These are phyloP conservation scores for Podaxis sp. DNA, from an alignment of 768 basidiomycete species.

Conservation along the genomic window DNA sequence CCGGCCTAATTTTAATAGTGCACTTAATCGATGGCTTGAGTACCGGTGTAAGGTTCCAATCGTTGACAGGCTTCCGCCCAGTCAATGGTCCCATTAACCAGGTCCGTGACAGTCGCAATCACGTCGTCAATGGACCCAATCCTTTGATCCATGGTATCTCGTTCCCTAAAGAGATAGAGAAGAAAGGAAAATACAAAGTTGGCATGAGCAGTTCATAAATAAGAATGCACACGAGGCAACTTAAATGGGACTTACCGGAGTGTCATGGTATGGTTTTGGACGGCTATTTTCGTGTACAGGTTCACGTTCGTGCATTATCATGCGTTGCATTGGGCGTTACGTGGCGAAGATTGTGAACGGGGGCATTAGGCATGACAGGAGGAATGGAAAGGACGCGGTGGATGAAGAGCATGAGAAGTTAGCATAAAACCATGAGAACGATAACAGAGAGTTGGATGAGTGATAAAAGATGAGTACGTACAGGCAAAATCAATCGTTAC, in stretches of 20 bases:
- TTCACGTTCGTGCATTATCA: neutral
- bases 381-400: neutral
- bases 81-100: slow-evolving; percentile 70
- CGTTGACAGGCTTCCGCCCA: slow-evolving; percentile 76
- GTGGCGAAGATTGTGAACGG: neutral
- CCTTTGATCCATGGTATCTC: slow-evolving; percentile 90
- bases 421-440: neutral
- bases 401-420: neutral
- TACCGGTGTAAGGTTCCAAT: slow-evolving; percentile 81
- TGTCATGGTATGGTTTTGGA: slow-evolving; percentile 92
- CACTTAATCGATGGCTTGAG: slow-evolving; percentile 73
- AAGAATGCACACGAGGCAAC: slow-evolving; percentile 8
- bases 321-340: neutral
- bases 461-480: slow-evolving; percentile 27
- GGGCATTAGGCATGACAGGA: neutral
- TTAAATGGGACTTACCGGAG: slow-evolving; percentile 61
- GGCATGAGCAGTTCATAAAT: neutral
- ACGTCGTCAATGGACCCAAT: slow-evolving; percentile 92
- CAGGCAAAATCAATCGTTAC: slow-evolving; percentile 94
- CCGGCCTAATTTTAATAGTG: neutral
- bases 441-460: neutral
- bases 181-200: neutral
- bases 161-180: slow-evolving; percentile 57
- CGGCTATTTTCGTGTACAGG: slow-evolving; percentile 47
- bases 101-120: slow-evolving; percentile 71